Evolutionary conservation across 1,139 yeast species (phyloP), one percentile per base, ranked within the genome.

Genomic region (Diutina sp.): DNA sequence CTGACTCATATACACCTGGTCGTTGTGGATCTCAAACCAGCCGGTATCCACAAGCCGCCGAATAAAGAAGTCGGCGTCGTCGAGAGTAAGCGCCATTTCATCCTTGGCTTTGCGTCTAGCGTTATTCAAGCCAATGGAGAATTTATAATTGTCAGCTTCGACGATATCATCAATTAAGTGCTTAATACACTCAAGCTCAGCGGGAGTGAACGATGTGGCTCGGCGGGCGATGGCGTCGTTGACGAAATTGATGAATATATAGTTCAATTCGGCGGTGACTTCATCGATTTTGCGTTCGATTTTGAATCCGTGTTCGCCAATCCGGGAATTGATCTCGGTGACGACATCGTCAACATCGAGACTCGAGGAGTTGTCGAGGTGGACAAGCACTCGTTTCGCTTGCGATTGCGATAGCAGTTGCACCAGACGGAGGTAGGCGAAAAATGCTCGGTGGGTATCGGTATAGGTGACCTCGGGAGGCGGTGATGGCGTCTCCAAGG

Each of bases 121-220:
- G 50, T 67, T 67, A 25, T 65, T 69, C 48, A 64, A 60, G 9
- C 71, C 71, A 4, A 73, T 61, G 7, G 71, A 64, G 59, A 64
- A 73, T 14, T 64, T 64, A 50, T 62, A 67, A 35, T 60, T 64
- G 8, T 62, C 59, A n/a, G 69, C 61, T 32, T 69, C 65, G 46
- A 82, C 68, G 2, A 79, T 71, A 29, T 68, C 69, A 55, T 82
- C 85, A 12, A 83, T 72, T 18, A 82, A 63, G 41, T 66, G 66
- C 60, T 81, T 81, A 48, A 84, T 71, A 6, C 77, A 66, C 51
- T 74, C 80, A 46, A 82, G 72, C 59, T 82, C 85, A 18, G 71
- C 68, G 9, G 77, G 72, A 1, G 81, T 64, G 60, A 74, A 79
- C 2, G 63, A 61, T 0, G 84, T 74, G 58, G 76, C 69, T 21